Evolutionary conservation across 1,284 basidiomycete species (phyloP), one percentile per base, ranked within the genome.

Genomic region (Austropuccinia psidii): DNA sequence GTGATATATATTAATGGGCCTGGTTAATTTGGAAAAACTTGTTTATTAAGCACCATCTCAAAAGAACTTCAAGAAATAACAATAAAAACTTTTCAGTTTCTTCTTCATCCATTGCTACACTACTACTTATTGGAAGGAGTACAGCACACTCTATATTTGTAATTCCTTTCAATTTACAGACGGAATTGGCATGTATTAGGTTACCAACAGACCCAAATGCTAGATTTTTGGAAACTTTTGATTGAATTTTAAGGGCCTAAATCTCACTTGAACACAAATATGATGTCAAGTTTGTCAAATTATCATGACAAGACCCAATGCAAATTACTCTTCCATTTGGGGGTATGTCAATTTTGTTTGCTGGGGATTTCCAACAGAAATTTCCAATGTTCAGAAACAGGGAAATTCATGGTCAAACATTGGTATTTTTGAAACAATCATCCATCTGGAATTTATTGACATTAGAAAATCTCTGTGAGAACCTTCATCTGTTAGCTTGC

Each of bases 31-130:
- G n/a, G n/a, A n/a, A n/a, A n/a, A n/a, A n/a, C n/a, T n/a, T n/a
- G n/a, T n/a, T n/a, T n/a, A n/a, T n/a, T n/a, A n/a, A n/a, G n/a
- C n/a, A n/a, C n/a, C n/a, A n/a, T n/a, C n/a, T n/a, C n/a, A n/a
- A n/a, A n/a, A n/a, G n/a, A n/a, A n/a, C n/a, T n/a, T n/a, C n/a
- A n/a, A n/a, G n/a, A n/a, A n/a, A n/a, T n/a, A n/a, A n/a, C n/a
- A n/a, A n/a, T n/a, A n/a, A n/a, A n/a, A n/a, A n/a, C n/a, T n/a
- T n/a, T n/a, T n/a, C n/a, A n/a, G n/a, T n/a, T n/a, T n/a, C n/a
- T n/a, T n/a, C 84, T 2, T 84, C 83, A 4, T 84, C 84, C 0
- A 83, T 85, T 69, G 81, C 84, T n/a, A 78, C 83, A 4, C 77
- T 85, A 0, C 77, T 85, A 0, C 70, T 85, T 0, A 76, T 64